Evolutionary conservation across 1,284 basidiomycete species (phyloP), one percentile per base, ranked within the genome.

Genomic region (Cryptococcus neoformans): DNA sequence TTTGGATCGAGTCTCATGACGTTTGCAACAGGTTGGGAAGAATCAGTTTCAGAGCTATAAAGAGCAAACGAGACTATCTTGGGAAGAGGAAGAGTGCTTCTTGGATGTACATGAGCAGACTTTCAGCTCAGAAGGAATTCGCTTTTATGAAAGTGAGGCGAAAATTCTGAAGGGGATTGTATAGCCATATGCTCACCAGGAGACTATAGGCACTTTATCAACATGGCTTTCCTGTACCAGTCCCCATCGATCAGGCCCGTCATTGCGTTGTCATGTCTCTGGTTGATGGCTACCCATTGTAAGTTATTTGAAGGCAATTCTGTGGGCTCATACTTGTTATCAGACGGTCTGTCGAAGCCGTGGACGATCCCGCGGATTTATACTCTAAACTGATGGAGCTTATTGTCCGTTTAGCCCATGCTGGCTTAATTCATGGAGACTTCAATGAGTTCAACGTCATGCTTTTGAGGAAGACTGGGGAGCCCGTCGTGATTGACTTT

Each of bases 371-470:
- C 1, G 92, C 91, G 38, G 87, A 87, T 62, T 83, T 99, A 37
- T 99, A 98, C 78, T 92, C 93, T 1, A 81, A 83, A 14, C 81
- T 99, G 44, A 99, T 99, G 94, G 90, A 92, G 74, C 81, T 98
- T 56, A 94, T 99, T 70, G 92, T 98, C 58, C 89, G 92, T 52
- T 88, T 99, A 65, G 95, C 94, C 2, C 85, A 85, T 45, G 86
- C 90, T 2, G 96, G 96, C 1, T 83, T 99, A 21, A 98, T 99
- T 55, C 95, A 99, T 71, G 95, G 96, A 51, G 95, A 99, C 77
- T 99, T 91, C 79, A 99, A 99, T 78, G 96, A 99, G 74, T 99
- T 99, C 81, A 99, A 99, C 77, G 92, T 99, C 67, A 85, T 99
- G 59, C 92, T 99, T 62, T 84, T 85, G 48, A 85, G 87, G 51